A percentile compares a stretch with the other conserved stretches of the same genome.
phyloP scores from a whole-genome alignment of 352 stramenopile species.

The Stramenopiles sp. region DNA sequence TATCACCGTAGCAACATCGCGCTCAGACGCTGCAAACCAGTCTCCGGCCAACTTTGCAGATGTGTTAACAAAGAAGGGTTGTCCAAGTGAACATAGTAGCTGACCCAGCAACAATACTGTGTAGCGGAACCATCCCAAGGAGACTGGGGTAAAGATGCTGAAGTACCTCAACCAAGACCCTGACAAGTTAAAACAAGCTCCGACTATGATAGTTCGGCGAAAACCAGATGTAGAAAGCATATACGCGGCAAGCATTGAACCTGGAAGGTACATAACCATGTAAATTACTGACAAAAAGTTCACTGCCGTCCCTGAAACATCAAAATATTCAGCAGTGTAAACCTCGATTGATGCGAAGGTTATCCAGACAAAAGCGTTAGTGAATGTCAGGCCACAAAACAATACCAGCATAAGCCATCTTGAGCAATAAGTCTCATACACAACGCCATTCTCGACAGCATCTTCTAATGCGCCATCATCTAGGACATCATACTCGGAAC shows the following conservation, averaged over 20 bases:
- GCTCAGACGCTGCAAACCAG: constrained; percentile 23
- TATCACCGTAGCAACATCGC: constrained; percentile 23
- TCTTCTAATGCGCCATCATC: no score
- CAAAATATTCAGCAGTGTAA: constrained; percentile 16
- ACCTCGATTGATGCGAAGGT: constrained; percentile 20
- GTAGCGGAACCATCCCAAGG: constrained; percentile 5
- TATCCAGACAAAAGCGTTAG: constrained; percentile 22
- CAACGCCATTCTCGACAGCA: no score
- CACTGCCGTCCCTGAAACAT: not conserved
- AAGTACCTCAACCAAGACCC: constrained; percentile 9
- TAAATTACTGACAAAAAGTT: constrained; percentile 20
- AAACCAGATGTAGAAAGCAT: constrained; percentile 5
- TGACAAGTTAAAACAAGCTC: not conserved
- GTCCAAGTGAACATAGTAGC: constrained; percentile 18
- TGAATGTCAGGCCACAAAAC: constrained; percentile 13
- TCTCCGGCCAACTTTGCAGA: constrained; percentile 15
- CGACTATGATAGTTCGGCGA: constrained; percentile 14
- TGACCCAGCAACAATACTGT: constrained; percentile 22
- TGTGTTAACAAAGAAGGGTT: constrained; percentile 25
- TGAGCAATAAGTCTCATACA: not conserved
- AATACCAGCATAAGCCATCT: constrained; percentile 9
- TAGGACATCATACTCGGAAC: no score
- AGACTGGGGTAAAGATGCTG: not conserved
- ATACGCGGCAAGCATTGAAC: not conserved
- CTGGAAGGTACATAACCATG: constrained; percentile 18